Conservation (phyloP, 23 red algal genomes). For the Gracilaria vermiculophylla region DNA sequence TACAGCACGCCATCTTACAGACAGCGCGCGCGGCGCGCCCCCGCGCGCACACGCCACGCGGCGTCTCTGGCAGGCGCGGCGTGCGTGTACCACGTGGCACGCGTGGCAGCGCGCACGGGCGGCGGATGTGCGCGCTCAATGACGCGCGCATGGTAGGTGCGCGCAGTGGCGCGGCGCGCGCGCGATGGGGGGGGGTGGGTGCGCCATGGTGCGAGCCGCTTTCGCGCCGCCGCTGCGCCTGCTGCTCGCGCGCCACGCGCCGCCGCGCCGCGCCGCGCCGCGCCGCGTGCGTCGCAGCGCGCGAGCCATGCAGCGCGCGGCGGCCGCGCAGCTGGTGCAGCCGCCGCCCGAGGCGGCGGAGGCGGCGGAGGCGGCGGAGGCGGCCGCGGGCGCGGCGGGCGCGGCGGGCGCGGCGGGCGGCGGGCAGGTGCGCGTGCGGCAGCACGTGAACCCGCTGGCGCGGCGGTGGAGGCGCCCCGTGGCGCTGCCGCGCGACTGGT, state of each 20-base stretch:
- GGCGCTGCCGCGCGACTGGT: conserved; percentile 47
- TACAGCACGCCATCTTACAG: not conserved
- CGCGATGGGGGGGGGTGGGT: too few species aligned
- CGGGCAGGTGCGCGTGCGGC: conserved; percentile 76
- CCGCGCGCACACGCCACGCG: too few species aligned
- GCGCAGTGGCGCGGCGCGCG: not conserved
- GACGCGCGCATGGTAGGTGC: not conserved
- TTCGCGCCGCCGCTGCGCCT: not conserved
- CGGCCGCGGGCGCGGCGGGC: conserved; percentile 79
- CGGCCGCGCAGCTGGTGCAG: conserved; percentile 33
- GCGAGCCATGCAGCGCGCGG: not conserved
- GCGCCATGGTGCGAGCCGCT: not conserved
- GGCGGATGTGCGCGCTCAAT: not conserved
- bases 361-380: conserved; percentile 73
- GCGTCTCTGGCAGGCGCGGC: not conserved
- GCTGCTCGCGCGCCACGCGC: not conserved
- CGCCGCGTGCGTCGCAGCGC: not conserved
- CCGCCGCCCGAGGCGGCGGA: conserved; percentile 19
- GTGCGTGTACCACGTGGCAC: too few species aligned
- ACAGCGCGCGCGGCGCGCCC: too few species aligned
- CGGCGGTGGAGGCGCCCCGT: conserved; percentile 56
- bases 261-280: not conserved
- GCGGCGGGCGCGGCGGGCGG: not conserved
- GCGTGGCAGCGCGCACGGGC: too few species aligned
- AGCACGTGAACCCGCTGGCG: conserved; percentile 96